Conservation (phyloP, 2,329 filamentous ascomycete genomes). For the Arthrinium puccinioides region DNA sequence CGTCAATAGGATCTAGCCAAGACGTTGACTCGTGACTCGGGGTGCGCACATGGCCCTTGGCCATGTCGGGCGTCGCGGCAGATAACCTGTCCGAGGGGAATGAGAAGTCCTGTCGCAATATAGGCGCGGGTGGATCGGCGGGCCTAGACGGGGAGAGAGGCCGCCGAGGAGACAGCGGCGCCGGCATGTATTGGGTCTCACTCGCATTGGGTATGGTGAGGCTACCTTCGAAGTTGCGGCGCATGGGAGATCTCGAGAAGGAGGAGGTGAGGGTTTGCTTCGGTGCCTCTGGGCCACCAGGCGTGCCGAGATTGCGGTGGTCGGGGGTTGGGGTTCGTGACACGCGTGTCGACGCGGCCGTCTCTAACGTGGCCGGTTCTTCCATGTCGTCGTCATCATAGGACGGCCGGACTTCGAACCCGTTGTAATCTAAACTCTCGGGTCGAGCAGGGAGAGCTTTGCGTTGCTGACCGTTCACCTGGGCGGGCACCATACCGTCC, state of each 20-base stretch:
- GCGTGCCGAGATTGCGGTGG: background rate
- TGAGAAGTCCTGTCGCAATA: slow-evolving; percentile 29
- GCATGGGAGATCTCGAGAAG: slow-evolving; percentile 43
- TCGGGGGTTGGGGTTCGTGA: slow-evolving; percentile 1
- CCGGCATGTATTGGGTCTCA: slow-evolving; percentile 57
- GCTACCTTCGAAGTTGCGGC: slow-evolving; percentile 25
- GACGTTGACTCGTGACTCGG: slow-evolving; percentile 76
- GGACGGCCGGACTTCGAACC: slow-evolving; percentile 23
- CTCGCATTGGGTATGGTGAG: slow-evolving; percentile 40
- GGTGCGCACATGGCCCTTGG: slow-evolving; percentile 41
- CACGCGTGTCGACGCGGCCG: slow-evolving; percentile 35
- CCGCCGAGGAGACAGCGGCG: slow-evolving; percentile 61
- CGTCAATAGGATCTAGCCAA: slow-evolving; percentile 91
- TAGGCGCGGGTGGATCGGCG: slow-evolving; percentile 21
- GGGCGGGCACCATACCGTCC: slow-evolving; percentile 58
- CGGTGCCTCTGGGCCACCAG: background rate
- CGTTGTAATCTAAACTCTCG: slow-evolving; percentile 52
- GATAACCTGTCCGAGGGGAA: slow-evolving; percentile 16
- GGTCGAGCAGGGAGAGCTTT: slow-evolving; percentile 72
- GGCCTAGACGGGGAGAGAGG: slow-evolving; percentile 37
- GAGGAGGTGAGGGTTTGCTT: slow-evolving; percentile 38
- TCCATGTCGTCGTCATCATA: slow-evolving; percentile 35
- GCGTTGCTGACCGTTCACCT: slow-evolving; percentile 37
- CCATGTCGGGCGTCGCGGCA: slow-evolving; percentile 8
- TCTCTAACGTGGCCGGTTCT: slow-evolving; percentile 41